These are phyloP conservation scores for Aleurites moluccanus DNA, from an alignment of 441 rosid species.

Conservation along the genomic window DNA sequence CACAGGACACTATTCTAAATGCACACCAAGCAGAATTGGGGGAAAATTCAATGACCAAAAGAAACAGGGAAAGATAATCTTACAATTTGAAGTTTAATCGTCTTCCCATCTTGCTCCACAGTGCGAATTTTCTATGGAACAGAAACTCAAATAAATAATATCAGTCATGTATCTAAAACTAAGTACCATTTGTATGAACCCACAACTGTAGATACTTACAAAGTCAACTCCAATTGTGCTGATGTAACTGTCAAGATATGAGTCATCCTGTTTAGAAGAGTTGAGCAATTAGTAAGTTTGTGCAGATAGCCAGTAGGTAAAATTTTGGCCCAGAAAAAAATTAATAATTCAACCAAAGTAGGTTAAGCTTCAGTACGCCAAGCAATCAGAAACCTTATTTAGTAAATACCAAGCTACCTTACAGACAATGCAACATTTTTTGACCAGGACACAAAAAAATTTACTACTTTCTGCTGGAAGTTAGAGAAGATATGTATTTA, in stretches of 20 bases:
- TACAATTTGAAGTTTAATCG: slow-evolving; percentile 91
- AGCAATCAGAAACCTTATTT: background rate
- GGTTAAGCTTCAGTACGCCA: background rate
- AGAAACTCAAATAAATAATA: background rate
- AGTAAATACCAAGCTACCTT: background rate
- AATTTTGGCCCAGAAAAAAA: background rate
- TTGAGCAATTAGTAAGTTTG: slow-evolving; percentile 11
- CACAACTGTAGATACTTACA: slow-evolving; percentile 40
- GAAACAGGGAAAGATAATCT: slow-evolving; percentile 24
- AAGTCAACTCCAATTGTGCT: slow-evolving; percentile 93
- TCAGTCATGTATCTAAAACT: background rate
- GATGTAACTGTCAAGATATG: slow-evolving; percentile 82
- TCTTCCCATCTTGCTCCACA: slow-evolving; percentile 93
- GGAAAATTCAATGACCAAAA: background rate
- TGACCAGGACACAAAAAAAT: background rate
- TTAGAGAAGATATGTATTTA: background rate
- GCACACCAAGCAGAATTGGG: background rate
- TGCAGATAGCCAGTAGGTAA: background rate
- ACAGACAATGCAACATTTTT: background rate
- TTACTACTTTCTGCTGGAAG: background rate
- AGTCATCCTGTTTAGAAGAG: slow-evolving; percentile 59
- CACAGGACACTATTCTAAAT: background rate
- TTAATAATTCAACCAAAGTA: background rate
- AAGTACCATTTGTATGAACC: background rate
- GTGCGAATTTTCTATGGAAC: slow-evolving; percentile 80